Evolutionary conservation across 768 basidiomycete genomes (phyloP).

Genomic region (Rhodotorula paludigena): DNA sequence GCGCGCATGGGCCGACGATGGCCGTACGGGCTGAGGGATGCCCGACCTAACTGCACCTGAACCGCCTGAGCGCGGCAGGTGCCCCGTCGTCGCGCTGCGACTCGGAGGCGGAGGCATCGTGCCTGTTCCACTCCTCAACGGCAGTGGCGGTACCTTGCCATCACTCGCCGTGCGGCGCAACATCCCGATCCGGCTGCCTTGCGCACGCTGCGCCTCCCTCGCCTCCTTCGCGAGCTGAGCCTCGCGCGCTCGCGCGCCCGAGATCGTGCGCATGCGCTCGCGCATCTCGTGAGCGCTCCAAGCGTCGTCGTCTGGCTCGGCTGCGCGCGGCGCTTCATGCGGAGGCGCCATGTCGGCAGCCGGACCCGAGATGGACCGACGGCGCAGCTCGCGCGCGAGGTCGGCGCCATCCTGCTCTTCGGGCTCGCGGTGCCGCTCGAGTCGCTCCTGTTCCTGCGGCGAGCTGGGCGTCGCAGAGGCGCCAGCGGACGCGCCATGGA

Average conservation of each 20-base stretch:
- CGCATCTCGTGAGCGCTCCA: slow-evolving; percentile 25
- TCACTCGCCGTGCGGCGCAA: slow-evolving; percentile 14
- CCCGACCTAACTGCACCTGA: background rate
- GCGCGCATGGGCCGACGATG: slow-evolving; percentile 4
- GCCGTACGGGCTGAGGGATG: slow-evolving; percentile 1
- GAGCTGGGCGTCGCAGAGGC: background rate
- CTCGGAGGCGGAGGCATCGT: background rate
- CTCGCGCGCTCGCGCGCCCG: slow-evolving; percentile 14
- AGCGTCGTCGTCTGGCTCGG: background rate
- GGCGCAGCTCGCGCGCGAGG: background rate
- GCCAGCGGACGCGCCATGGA: background rate
- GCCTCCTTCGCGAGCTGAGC: slow-evolving; percentile 4
- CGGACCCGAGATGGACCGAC: background rate
- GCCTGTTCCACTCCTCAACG: no score
- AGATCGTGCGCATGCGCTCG: slow-evolving; percentile 29
- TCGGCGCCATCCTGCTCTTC: background rate
- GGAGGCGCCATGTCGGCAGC: background rate
- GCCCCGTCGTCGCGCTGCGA: slow-evolving; percentile 7
- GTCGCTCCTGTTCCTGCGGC: slow-evolving; percentile 1
- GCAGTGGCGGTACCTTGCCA: background rate
- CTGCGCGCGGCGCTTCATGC: no score
- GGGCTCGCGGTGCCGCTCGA: slow-evolving; percentile 21
- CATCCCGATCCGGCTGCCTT: background rate
- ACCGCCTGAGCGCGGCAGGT: no score
- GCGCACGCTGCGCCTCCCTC: background rate